Evolutionary conservation across 139 green algal genomes (phyloP).

Genomic region (Eudorina sp.): DNA sequence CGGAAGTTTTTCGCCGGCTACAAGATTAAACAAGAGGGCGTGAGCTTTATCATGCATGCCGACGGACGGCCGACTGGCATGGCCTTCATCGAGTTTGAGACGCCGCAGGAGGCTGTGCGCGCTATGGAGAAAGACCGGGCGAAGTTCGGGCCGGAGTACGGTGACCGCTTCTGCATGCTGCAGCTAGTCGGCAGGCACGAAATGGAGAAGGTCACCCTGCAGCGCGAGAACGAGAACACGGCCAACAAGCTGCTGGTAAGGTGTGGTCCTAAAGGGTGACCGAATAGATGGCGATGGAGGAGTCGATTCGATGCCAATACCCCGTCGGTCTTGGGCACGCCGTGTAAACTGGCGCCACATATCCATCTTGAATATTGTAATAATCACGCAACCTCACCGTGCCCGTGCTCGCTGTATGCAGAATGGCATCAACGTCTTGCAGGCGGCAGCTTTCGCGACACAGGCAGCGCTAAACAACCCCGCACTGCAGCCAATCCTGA

Average conservation of each 20-base stretch:
- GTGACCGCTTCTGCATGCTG: slow-evolving; percentile 84
- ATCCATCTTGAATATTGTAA: too few relatives aligned
- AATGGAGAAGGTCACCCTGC: slow-evolving; percentile 78
- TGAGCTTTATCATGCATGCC: slow-evolving; percentile 83
- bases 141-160: slow-evolving; percentile 80
- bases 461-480: slow-evolving; percentile 63
- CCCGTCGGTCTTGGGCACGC: too few relatives aligned
- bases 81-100: slow-evolving; percentile 93
- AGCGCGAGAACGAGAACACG: slow-evolving; percentile 63
- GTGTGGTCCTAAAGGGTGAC: too few relatives aligned
- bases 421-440: slow-evolving; percentile 63
- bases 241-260: slow-evolving; percentile 63
- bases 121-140: slow-evolving; percentile 82
- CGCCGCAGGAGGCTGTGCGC: slow-evolving; percentile 73
- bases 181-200: slow-evolving; percentile 78
- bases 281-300: too few relatives aligned
- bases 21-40: slow-evolving; percentile 76
- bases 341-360: too few relatives aligned
- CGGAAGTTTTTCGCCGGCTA: slow-evolving; percentile 74
- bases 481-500: slow-evolving; percentile 52
- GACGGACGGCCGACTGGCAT: slow-evolving; percentile 86
- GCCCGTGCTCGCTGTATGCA: background rate
- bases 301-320: too few relatives aligned
- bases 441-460: slow-evolving; percentile 59
- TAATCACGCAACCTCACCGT: too few relatives aligned